phyloP scores from a whole-genome alignment of 495 filamentous ascomycete genomes.

The Penicillium robsamsonii region DNA sequence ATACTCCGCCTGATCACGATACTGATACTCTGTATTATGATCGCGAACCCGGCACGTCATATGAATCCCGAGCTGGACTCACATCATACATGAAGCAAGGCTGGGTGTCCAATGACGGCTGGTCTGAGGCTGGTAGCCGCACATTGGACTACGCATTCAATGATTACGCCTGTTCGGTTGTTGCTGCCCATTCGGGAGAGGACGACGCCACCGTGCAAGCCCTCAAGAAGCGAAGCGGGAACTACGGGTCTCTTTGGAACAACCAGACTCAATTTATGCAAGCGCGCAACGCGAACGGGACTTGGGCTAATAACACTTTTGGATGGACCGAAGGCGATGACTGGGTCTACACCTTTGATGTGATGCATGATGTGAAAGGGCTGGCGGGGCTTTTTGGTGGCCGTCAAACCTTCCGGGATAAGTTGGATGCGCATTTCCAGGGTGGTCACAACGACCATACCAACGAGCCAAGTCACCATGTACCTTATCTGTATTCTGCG shows the following conservation, averaged over 20 bases:
- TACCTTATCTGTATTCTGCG: conserved; percentile 27
- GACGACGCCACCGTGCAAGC: conserved; percentile 6
- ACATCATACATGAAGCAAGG: conserved; percentile 28
- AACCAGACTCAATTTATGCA: conserved; percentile 33
- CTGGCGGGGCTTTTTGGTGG: conserved; percentile 24
- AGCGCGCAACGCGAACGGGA: conserved; percentile 28
- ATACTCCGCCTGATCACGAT: conserved; percentile 24
- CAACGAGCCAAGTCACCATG: conserved; percentile 32
- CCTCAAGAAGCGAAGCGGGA: conserved; percentile 17
- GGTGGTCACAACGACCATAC: conserved; percentile 31
- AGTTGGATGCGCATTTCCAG: conserved; percentile 26
- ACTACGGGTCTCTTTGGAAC: conserved; percentile 28
- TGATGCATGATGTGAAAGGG: conserved; percentile 28
- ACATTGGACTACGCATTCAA: conserved; percentile 31
- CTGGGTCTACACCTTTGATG: conserved; percentile 34
- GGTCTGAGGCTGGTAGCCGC: conserved; percentile 28
- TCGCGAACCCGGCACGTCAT: conserved; percentile 24
- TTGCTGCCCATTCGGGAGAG: conserved; percentile 18
- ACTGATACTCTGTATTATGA: conserved; percentile 26
- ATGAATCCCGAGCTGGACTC: conserved; percentile 27
- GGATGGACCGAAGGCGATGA: conserved; percentile 32
- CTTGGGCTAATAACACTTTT: conserved; percentile 25
- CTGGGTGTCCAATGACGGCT: conserved; percentile 30
- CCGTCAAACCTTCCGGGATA: conserved; percentile 19
- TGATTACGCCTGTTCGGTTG: conserved; percentile 27